Base-by-base conservation (phyloP, 2,329 filamentous ascomycete species). In the Shiraia sp. region DNA sequence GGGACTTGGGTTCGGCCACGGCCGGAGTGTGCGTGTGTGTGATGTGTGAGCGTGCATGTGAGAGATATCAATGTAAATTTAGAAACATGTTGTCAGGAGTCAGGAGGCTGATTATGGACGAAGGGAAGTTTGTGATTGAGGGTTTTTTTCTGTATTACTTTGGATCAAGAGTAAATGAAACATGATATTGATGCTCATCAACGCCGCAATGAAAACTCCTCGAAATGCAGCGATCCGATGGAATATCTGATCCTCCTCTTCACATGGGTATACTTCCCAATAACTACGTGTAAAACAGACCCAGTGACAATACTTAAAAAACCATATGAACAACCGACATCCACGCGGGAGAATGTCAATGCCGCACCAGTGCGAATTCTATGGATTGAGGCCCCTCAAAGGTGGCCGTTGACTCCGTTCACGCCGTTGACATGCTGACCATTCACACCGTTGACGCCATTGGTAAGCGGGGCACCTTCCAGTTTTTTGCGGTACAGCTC, bases 401-500 rank as follows among this genome's bases (percentile, higher is more conserved):
- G 44, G 38, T 55, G 41, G 9, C 54, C 54, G 27, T 55, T 55
- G 4, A 42, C 30, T 6, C 47, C 43, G 22, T 51, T 46, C 3
- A 39, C 27, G 4, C 45, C 50, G 19, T 52, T 49, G 6, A 30
- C 23, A n/a, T n/a, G n/a, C n/a, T n/a, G n/a, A 9, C 50, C 53
- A 16, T 57, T 54, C 3, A 38, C 35, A 9, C 53, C 50, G 8
- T 53, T 53, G 4, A 45, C 35, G 28, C 53, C 57, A 8, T 60
- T 59, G n/a, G 35, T 40, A 31, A 14, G 36, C 27, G 36, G 47
- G 22, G 30, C 34, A 5, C 17, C 32, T 14, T 54, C 61, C 15
- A 63, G 42, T 38, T 47, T 79, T 65, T 86, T 90, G 52, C 93
- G 82, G 66, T 99, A 97, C 49, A 99, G 73, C 65, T 89, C 82